Percentiles rank a stretch among this genome's conserved stretches.
Evolutionary conservation across 108 stramenopile genomes (phyloP).

Genomic region (Conticribra weissflogii): DNA sequence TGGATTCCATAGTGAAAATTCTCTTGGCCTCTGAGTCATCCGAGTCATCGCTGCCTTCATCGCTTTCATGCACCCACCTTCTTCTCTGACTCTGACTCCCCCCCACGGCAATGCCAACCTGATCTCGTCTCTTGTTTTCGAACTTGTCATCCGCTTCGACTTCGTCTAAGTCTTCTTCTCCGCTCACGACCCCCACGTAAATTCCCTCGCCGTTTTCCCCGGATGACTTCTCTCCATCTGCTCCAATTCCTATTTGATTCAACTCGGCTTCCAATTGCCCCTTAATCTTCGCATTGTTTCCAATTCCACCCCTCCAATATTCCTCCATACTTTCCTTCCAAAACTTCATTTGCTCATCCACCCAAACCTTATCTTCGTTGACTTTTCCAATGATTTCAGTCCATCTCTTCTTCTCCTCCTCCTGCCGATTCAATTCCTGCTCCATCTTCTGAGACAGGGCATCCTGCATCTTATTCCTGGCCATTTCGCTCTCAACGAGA

Average conservation of each 20-base stretch:
- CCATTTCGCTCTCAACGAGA: constrained; percentile 36
- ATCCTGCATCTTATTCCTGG: constrained; percentile 33
- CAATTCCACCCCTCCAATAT: constrained; percentile 9
- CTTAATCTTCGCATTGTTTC: constrained; percentile 25
- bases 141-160: neutral
- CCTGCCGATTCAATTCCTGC: constrained; percentile 11
- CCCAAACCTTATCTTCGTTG: constrained; percentile 24
- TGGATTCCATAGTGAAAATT: neutral
- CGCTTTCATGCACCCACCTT: neutral
- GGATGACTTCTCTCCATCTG: too few relatives aligned
- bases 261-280: constrained; percentile 25
- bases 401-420: constrained; percentile 17
- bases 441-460: constrained; percentile 12
- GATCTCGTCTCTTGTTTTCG: neutral
- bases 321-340: constrained; percentile 36
- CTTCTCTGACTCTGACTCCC: neutral
- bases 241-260: too few relatives aligned
- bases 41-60: neutral
- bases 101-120: too few relatives aligned
- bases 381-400: constrained; percentile 15
- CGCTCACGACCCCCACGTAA: neutral
- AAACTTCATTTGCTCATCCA: constrained; percentile 29
- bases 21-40: neutral
- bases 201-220: neutral
- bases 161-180: neutral